Conservation (phyloP, 2,329 filamentous ascomycete species). For the Cladobotryum mycophilum region DNA sequence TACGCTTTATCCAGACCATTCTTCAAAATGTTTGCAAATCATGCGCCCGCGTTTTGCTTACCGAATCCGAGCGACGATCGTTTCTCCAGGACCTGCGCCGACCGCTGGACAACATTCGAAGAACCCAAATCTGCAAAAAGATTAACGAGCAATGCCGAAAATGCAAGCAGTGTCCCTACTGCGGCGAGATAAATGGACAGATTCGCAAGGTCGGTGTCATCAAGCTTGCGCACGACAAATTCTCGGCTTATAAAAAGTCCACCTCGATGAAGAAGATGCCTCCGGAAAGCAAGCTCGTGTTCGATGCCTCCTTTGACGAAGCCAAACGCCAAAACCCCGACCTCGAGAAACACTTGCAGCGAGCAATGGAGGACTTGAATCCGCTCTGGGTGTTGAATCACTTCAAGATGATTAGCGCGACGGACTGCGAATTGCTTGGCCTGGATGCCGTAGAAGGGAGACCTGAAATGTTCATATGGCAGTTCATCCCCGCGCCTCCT, state of each 20-base stretch:
- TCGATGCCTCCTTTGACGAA: conserved; percentile 77
- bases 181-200: conserved; percentile 76
- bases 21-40: conserved; percentile 94
- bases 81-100: conserved; percentile 76
- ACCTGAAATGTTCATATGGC: conserved; percentile 97
- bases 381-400: conserved; percentile 83
- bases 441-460: conserved; percentile 80
- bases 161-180: conserved; percentile 73
- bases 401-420: conserved; percentile 78
- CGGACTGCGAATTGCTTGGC: conserved; percentile 86
- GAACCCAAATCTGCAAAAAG: conserved; percentile 76
- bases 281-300: conserved; percentile 74
- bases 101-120: conserved; percentile 80
- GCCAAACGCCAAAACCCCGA: conserved; percentile 74
- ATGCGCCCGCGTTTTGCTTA: conserved; percentile 77
- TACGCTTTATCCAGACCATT: conserved; percentile 87
- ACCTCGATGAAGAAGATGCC: conserved; percentile 78
- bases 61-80: conserved; percentile 68
- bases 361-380: conserved; percentile 91
- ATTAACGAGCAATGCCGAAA: conserved; percentile 90
- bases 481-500: conserved; percentile 87
- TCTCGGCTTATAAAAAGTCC: conserved; percentile 79
- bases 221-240: conserved; percentile 93
- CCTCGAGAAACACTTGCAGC: conserved; percentile 83
- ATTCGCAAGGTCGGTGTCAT: conserved; percentile 90